Base-by-base conservation (phyloP, 2,329 filamentous ascomycete species). In the Madurella fahalii region DNA sequence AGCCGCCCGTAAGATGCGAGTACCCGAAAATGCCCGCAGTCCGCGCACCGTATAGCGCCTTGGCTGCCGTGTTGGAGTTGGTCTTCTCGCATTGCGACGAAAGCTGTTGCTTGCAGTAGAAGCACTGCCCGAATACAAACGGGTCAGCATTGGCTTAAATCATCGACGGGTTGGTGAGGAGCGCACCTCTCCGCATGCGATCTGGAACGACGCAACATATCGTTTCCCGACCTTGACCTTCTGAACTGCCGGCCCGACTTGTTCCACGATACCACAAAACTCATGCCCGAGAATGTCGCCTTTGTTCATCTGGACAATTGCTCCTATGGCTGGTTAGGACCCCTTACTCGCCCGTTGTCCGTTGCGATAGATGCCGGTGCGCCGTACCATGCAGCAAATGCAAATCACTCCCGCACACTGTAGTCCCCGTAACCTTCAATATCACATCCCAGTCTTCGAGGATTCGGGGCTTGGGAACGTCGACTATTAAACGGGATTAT, bases 131-230 rank as follows among this genome's bases (percentile, higher is more conserved):
- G 47, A 56, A 4, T 9, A 44, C 30, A 15, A 12, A 11, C 11
- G 9, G 9, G 30, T 49, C 31, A 54, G 46, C 41, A 7, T 15
- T 15, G 1, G 12, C 5, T 11, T 16, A n/a, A n/a, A n/a, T n/a
- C n/a, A 13, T 9, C 31, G 17, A 7, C 13, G 40, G 31, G 2
- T 9, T 12, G 37, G 18, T 2, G 13, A 12, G 13, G 16, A 25
- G 20, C 52, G 31, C 52, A 59, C 59, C 20, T 64, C 73, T 8
- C 80, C 81, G 57, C 81, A 84, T 0, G 90, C 88, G 65, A 95
- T 94, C 69, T 94, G 90, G 75, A 95, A 95, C 9, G 85, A 88
- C 0, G 87, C 90, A 1, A 95, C 90, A 17, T 94, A 91, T 31
- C 90, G 77, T 61, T 84, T 79, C 13, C 85, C 86, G 8, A 75